Conservation (phyloP, 2,329 filamentous ascomycete species). For the Tolypocladium tundrense region DNA sequence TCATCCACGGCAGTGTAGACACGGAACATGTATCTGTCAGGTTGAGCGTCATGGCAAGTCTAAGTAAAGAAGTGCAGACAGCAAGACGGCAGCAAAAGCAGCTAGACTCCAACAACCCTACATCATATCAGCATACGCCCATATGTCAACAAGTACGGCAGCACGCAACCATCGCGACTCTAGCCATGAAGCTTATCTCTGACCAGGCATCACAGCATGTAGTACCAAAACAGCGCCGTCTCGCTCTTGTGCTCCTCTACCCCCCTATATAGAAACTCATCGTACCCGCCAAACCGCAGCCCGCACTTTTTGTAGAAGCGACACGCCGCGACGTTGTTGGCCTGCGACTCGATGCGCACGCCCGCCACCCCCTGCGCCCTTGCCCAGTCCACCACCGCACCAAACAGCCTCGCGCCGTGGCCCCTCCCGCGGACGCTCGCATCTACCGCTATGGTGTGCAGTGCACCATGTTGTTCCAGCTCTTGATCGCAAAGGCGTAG, state of each 20-base stretch:
- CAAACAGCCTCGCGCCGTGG: slow-evolving; percentile 4
- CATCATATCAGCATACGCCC: too few relatives aligned
- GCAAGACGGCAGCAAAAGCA: too few relatives aligned
- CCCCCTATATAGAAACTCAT: slow-evolving; percentile 8
- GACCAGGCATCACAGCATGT: neutral
- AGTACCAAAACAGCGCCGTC: slow-evolving; percentile 9
- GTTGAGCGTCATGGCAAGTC: too few relatives aligned
- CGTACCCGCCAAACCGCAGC: slow-evolving; percentile 9
- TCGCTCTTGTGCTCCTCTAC: slow-evolving; percentile 5
- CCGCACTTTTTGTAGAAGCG: slow-evolving; percentile 8
- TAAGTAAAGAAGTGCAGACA: too few relatives aligned
- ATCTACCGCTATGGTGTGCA: slow-evolving; percentile 7
- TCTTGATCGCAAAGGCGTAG: slow-evolving; percentile 5
- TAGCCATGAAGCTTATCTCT: too few relatives aligned
- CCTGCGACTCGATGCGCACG: slow-evolving; percentile 6
- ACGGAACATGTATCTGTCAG: too few relatives aligned
- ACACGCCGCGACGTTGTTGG: slow-evolving; percentile 8
- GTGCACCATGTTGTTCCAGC: slow-evolving; percentile 10
- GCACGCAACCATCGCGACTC: too few relatives aligned
- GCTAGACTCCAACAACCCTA: too few relatives aligned
- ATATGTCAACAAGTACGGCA: too few relatives aligned
- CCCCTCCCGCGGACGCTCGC: slow-evolving; percentile 5
- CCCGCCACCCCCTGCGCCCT: slow-evolving; percentile 4
- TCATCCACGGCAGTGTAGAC: too few relatives aligned
- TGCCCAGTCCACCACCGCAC: slow-evolving; percentile 7